Evolutionary conservation across 169 alveolate genomes (phyloP), one percentile per base, ranked within the genome.

Genomic region (Plasmodium malariae): DNA sequence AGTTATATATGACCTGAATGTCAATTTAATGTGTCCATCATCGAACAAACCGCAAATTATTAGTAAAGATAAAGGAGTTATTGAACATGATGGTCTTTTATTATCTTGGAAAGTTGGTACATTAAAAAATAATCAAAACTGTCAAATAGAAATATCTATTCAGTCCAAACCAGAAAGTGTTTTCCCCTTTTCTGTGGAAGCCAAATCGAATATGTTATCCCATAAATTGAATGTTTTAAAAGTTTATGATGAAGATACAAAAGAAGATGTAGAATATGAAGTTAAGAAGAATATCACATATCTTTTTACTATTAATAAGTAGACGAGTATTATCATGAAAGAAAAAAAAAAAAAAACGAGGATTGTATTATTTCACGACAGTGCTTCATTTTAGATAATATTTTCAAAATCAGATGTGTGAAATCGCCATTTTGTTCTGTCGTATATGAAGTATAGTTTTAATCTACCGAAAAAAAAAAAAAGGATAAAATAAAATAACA

Each of bases 11-110:
- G 91, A 85, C 37, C 57, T 85, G 34, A 48, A 85, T 70, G 91
- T 85, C 26, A 85, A 85, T 85, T 49, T 85, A 54, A 85, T 85
- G 91, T 85, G 91, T 17, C 91, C 91, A 11, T 85, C 91, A n/a
- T 34, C 91, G 19, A 68, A 48, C 40, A 67, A 69, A 43, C 91
- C 91, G 21, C 91, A 85, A 30, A 59, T 85, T 54, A 85, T 85
- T 37, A 85, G 91, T 59, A 85, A 85, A 37, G 91, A 85, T 28
- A 68, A 85, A 54, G 91, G 91, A 21, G 68, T 85, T 14, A 68
- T 85, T 21, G 87, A 85, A 69, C 91, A 85, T 67, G 91, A 85
- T 57, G 91, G 91, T 1, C 30, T 85, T 57, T 60, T 85, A 40
- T 59, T 85, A 37, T 45, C 83, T 0, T 85, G 91, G 91, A 68